A percentile compares a stretch with the other conserved stretches of the same genome.
Conservation (phyloP, 441 rosid genomes). For the Francoa sonchifolia region DNA sequence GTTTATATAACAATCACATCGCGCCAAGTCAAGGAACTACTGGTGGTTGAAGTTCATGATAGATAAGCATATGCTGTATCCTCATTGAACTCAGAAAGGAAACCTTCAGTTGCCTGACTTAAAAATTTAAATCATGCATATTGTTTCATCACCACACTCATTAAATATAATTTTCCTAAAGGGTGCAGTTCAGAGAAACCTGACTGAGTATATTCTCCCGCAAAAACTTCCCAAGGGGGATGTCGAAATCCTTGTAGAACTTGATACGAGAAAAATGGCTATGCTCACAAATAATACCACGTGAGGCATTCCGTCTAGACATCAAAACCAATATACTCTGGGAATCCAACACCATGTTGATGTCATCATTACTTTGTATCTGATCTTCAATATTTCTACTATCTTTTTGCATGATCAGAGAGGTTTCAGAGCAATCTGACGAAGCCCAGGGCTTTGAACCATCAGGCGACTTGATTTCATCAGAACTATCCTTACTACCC, state of each 20-base stretch:
- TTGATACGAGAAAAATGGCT: slow-evolving; percentile 88
- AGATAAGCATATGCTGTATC: background rate
- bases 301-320: slow-evolving; percentile 58
- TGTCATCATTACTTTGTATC: slow-evolving; percentile 27
- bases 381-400: slow-evolving; percentile 24
- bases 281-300: slow-evolving; percentile 71
- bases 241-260: slow-evolving; percentile 80
- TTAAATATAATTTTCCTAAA: too few relatives aligned
- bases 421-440: slow-evolving; percentile 19
- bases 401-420: slow-evolving; percentile 19
- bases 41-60: background rate
- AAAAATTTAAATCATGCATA: too few relatives aligned
- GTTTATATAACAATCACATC: slow-evolving; percentile 3
- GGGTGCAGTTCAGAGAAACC: slow-evolving; percentile 25
- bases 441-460: slow-evolving; percentile 24
- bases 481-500: slow-evolving; percentile 23
- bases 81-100: background rate
- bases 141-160: too few relatives aligned
- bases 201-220: slow-evolving; percentile 69
- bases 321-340: slow-evolving; percentile 86
- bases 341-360: slow-evolving; percentile 37
- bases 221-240: slow-evolving; percentile 83
- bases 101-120: background rate
- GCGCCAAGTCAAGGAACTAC: background rate
- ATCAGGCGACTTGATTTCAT: slow-evolving; percentile 27